phyloP scores from a whole-genome alignment of 202 grass and related monocot genomes.

The Schoenoplectus tabernaemontani region DNA sequence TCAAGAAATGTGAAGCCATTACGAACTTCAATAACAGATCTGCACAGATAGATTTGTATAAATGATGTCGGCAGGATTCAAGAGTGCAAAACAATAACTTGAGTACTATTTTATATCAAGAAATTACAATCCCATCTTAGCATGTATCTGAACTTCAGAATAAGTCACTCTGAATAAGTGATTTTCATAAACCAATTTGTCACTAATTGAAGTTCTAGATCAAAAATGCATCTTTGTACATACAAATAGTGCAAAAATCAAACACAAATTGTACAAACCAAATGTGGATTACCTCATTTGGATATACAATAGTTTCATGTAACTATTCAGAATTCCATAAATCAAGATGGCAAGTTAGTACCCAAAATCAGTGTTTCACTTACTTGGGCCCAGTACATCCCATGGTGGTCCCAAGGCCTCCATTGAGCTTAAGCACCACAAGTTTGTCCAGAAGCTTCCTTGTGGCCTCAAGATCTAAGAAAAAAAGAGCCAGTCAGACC shows the following conservation, averaged over 20 bases:
- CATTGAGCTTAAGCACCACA: slow-evolving; percentile 97
- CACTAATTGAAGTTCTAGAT: no score
- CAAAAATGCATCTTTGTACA: no score
- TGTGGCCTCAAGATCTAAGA: slow-evolving; percentile 62
- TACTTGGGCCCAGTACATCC: slow-evolving; percentile 98
- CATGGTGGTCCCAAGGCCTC: slow-evolving; percentile 95
- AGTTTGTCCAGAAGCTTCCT: slow-evolving; percentile 91
- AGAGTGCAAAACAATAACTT: neutral
- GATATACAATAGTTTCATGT: neutral
- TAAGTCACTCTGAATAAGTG: no score
- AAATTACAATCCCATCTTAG: neutral
- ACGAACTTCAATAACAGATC: slow-evolving; percentile 98
- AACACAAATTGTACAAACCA: neutral
- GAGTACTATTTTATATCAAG: no score
- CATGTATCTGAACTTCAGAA: neutral
- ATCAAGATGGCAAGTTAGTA: neutral
- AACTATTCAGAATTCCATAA: neutral
- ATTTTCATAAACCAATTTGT: no score
- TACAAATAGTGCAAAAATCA: no score
- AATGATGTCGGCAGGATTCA: neutral
- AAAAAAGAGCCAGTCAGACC: slow-evolving; percentile 16
- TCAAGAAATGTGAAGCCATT: slow-evolving; percentile 98
- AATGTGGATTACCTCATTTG: neutral
- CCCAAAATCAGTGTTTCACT: slow-evolving; percentile 29
- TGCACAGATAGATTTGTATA: slow-evolving; percentile 19